Percentiles rank a stretch among this genome's conserved stretches.
These are phyloP conservation scores for Neurospora africana DNA, from an alignment of 495 filamentous ascomycete species.

Conservation along the genomic window DNA sequence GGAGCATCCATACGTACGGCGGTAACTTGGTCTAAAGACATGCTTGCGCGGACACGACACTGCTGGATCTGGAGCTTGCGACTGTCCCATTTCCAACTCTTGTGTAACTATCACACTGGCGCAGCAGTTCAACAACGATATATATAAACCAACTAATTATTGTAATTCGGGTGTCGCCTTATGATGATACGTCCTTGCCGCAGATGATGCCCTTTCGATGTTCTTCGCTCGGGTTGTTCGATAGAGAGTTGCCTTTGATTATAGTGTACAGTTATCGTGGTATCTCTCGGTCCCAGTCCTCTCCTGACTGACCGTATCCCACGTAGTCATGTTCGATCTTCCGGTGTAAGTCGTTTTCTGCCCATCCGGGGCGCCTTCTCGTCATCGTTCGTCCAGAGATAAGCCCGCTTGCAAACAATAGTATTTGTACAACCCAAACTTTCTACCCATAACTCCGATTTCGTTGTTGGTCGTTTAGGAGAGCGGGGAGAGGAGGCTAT, in stretches of 20 bases:
- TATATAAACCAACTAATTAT: neutral
- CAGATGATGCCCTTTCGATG: neutral
- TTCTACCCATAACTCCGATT: neutral
- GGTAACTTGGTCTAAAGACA: neutral
- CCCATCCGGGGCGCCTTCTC: neutral
- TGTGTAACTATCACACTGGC: neutral
- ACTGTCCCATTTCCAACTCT: neutral
- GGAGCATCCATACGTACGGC: neutral
- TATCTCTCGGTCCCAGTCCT: neutral
- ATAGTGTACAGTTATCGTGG: constrained; percentile 18
- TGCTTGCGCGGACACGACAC: neutral
- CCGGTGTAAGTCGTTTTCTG: neutral
- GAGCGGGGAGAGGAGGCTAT: constrained; percentile 64
- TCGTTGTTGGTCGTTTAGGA: constrained; percentile 29
- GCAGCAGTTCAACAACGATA: neutral
- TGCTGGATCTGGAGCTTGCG: neutral
- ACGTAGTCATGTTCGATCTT: neutral
- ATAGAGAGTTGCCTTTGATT: constrained; percentile 9
- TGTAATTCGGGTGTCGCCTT: neutral
- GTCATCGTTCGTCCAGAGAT: neutral
- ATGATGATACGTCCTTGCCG: neutral
- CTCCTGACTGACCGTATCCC: neutral
- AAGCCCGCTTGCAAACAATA: constrained; percentile 2
- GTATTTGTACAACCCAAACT: constrained; percentile 12
- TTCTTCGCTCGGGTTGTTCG: neutral